These are phyloP conservation scores for Curvularia lunata DNA, from an alignment of 2,329 filamentous ascomycete species.

Conservation along the genomic window DNA sequence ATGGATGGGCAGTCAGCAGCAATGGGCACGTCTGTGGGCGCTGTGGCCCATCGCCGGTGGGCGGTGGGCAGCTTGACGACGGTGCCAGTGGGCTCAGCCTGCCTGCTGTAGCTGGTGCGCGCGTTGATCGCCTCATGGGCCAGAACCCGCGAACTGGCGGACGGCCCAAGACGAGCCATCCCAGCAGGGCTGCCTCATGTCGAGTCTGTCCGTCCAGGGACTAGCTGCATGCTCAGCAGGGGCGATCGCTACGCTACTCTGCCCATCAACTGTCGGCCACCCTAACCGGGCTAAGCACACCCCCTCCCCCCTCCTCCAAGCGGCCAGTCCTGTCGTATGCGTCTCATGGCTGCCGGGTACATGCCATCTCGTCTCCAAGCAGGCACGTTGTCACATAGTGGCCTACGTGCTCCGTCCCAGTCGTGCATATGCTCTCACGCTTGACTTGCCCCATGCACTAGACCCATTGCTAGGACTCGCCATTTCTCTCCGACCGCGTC, in stretches of 20 bases:
- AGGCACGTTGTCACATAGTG: constrained; percentile 25
- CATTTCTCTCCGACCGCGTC: constrained; percentile 31
- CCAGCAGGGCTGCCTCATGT: constrained; percentile 40
- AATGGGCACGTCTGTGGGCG: neutral
- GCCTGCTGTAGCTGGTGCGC: constrained; percentile 14
- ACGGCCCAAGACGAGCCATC: constrained; percentile 37
- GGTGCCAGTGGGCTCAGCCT: neutral
- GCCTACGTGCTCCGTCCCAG: constrained; percentile 29
- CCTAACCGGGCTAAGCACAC: constrained; percentile 33
- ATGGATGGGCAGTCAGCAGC: neutral
- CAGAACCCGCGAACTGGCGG: constrained; percentile 40
- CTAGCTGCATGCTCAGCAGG: constrained; percentile 35
- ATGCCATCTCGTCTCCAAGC: constrained; percentile 32
- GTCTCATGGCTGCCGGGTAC: constrained; percentile 35
- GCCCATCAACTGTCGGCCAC: constrained; percentile 33
- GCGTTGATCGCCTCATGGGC: constrained; percentile 48
- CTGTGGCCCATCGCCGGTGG: neutral
- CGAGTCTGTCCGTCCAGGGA: constrained; percentile 22
- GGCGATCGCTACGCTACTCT: constrained; percentile 42
- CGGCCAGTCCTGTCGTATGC: constrained; percentile 33
- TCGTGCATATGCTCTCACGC: constrained; percentile 36
- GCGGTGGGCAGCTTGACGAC: neutral
- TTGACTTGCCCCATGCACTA: constrained; percentile 33
- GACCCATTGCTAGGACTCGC: constrained; percentile 23
- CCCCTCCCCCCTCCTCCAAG: constrained; percentile 15